A percentile compares a stretch with the other conserved stretches of the same genome.
These are phyloP conservation scores for Penicillium sp. DNA, from an alignment of 2,329 filamentous ascomycete genomes.

Conservation along the genomic window DNA sequence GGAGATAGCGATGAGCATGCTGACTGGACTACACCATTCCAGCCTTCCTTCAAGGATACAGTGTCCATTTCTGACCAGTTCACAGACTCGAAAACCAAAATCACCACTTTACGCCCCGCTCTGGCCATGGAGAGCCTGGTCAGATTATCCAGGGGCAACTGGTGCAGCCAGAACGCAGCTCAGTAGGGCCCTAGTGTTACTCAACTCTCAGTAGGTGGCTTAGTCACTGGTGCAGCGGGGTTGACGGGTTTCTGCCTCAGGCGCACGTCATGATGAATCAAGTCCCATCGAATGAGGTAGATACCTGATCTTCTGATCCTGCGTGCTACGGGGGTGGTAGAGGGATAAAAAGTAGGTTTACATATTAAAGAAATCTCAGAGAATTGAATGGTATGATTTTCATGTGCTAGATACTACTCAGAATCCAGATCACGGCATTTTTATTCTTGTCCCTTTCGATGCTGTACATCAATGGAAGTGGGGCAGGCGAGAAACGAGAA, in stretches of 20 bases:
- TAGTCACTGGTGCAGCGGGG: slow-evolving; percentile 1
- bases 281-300: background rate
- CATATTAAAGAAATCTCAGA: background rate
- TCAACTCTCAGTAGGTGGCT: too few relatives aligned
- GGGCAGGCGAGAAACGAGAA: background rate
- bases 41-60: background rate
- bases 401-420: accelerated
- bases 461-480: background rate
- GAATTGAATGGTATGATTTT: background rate
- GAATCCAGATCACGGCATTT: slow-evolving; percentile 2
- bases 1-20: background rate
- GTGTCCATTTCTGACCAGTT: background rate
- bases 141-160: background rate
- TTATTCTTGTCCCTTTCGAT: background rate
- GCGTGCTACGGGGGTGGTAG: background rate
- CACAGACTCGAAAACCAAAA: background rate
- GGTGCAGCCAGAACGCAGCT: too few relatives aligned
- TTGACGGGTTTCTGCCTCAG: slow-evolving; percentile 7
- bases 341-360: background rate
- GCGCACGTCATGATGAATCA: slow-evolving; percentile 9
- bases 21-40: background rate
- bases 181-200: too few relatives aligned
- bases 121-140: background rate
- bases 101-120: background rate
- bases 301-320: slow-evolving; percentile 13